A percentile compares a stretch with the other conserved stretches of the same genome.
These are phyloP conservation scores for Mrakia blollopis DNA, from an alignment of 768 basidiomycete genomes.

Conservation along the genomic window DNA sequence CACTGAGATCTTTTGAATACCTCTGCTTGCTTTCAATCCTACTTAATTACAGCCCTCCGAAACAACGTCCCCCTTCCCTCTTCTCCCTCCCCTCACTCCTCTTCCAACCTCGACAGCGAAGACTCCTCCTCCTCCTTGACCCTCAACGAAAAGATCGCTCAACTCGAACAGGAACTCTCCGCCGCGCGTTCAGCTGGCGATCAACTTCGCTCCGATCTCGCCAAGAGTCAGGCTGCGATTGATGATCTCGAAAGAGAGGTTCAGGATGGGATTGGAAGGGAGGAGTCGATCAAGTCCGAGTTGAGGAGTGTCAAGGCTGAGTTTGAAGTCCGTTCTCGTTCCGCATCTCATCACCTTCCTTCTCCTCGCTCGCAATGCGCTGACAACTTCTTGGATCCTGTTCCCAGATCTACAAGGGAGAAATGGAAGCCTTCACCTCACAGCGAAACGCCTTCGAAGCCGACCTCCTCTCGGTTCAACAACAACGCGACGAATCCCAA, in stretches of 20 bases:
- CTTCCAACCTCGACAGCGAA: not conserved
- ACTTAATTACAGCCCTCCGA: not conserved
- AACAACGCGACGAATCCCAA: not conserved
- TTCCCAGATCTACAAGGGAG: conserved; percentile 13
- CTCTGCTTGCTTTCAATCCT: not conserved
- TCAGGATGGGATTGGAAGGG: not conserved
- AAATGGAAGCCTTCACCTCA: conserved; percentile 26
- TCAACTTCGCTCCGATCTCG: conserved; percentile 10
- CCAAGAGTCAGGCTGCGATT: not conserved
- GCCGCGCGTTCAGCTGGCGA: not conserved
- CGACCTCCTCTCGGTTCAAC: conserved; percentile 6
- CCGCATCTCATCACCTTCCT: not conserved
- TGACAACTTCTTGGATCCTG: not conserved
- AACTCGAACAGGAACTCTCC: not conserved
- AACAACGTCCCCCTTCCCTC: conserved; percentile 10
- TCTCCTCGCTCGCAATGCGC: not conserved
- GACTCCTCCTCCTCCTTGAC: not conserved
- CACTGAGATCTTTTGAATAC: too few relatives aligned
- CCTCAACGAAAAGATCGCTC: not conserved
- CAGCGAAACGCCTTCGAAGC: conserved; percentile 24
- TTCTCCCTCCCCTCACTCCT: not conserved
- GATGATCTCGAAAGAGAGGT: conserved; percentile 15
- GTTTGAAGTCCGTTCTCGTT: conserved; percentile 3
- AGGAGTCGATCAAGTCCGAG: conserved; percentile 3
- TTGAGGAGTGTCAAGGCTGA: conserved; percentile 9